Evolutionary conservation across 2,329 filamentous ascomycete species (phyloP), one percentile per base, ranked within the genome.

Genomic region (Penicillium hordei): DNA sequence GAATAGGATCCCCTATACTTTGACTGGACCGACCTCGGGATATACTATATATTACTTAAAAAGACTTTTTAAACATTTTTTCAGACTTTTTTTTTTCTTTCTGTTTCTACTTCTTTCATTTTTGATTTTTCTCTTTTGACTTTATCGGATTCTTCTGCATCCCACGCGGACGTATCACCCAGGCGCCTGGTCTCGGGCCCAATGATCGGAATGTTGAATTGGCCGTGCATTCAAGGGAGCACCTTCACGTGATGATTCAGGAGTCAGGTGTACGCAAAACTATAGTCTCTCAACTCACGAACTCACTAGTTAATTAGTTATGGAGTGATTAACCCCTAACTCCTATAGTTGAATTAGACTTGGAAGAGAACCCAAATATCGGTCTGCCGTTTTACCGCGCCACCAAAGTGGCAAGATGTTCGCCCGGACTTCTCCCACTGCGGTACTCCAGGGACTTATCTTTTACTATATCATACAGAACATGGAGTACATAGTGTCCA

Each of bases 361-460:
- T 21, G 12, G n/a, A 33, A 45, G 4, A 33, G 12, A 27, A 36
- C 15, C 46, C 21, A 25, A 49, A 36, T 38, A 25, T 36, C 23
- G 15, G 21, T 48, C 15, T 21, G 12, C 45, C 21, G 36, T 40
- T 42, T 55, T 29, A 15, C 52, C 52, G 38, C 54, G 52, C 52
- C 52, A 55, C 52, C 23, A 36, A 5, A 8, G 55, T 57, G 55
- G 55, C 55, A 53, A 57, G 33, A 23, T 38, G 55, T 57, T 57
- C 55, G 33, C 34, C 55, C 55, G 27, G 43, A 53, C 34, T 57
- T 57, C 42, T 8, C 46, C n/a, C n/a, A 40, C 36, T 31, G 29
- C 34, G 42, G 49, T 57, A 51, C 53, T 44, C 44, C 53, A 51
- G 38, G 42, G 42, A 53, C 40, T 15, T 27, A 4, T 6, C 21